Evolutionary conservation across 2,329 filamentous ascomycete genomes (phyloP).

Genomic region (Hypoxylon sp.): DNA sequence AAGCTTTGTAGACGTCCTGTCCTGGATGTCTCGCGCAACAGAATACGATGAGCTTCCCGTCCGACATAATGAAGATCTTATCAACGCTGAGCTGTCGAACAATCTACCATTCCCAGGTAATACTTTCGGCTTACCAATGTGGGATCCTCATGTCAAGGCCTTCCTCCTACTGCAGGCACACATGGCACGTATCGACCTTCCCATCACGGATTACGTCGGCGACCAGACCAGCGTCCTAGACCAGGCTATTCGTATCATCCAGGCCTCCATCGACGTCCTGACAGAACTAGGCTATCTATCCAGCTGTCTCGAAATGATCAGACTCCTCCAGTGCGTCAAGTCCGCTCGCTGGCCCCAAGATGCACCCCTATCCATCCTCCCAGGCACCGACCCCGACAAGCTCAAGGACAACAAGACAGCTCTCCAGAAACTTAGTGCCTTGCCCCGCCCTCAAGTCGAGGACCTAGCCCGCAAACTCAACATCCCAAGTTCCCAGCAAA

Average conservation of each 20-base stretch:
- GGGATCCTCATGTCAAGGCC: constrained; percentile 98
- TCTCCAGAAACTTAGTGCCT: constrained; percentile 57
- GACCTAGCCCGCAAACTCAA: constrained; percentile 65
- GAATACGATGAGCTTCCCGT: constrained; percentile 99
- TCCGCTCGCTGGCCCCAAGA: constrained; percentile 92
- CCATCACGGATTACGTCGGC: constrained; percentile 96
- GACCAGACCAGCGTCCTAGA: constrained; percentile 92
- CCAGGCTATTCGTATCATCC: constrained; percentile 95
- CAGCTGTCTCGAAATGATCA: constrained; percentile 84
- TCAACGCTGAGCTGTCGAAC: constrained; percentile 89
- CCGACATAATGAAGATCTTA: constrained; percentile 96
- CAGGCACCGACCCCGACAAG: constrained; percentile 70
- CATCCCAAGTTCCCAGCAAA: constrained; percentile 60
- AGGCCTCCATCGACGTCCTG: constrained; percentile 93
- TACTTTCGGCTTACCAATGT: constrained; percentile 84
- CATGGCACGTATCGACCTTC: constrained; percentile 91
- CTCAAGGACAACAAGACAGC: constrained; percentile 54
- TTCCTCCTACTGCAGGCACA: constrained; percentile 95
- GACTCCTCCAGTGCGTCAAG: constrained; percentile 91
- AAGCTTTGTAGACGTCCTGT: constrained; percentile 83
- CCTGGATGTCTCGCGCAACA: constrained; percentile 92
- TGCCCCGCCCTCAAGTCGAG: constrained; percentile 43
- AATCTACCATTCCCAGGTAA: constrained; percentile 76
- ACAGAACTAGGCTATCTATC: constrained; percentile 88
- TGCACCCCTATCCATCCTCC: constrained; percentile 81